A percentile compares a stretch with the other conserved stretches of the same genome.
These are phyloP conservation scores for Russula lepida DNA, from an alignment of 768 basidiomycete species.

Conservation along the genomic window DNA sequence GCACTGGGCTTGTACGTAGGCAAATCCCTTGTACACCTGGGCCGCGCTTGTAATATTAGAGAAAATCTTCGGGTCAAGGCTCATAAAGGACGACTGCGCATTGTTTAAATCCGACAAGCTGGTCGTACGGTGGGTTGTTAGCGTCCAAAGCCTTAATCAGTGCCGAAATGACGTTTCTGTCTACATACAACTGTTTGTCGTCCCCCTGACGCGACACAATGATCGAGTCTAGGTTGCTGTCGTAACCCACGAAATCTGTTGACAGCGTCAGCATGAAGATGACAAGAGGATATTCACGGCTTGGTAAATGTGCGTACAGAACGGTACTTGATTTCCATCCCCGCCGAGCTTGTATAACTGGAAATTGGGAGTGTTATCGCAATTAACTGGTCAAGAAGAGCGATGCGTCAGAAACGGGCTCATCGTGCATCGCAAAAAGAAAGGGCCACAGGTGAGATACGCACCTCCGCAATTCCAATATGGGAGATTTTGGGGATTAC, in stretches of 20 bases:
- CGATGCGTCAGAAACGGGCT: background rate
- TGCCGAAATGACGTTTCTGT: background rate
- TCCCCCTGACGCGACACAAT: constrained; percentile 55
- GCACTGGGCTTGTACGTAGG: constrained; percentile 35
- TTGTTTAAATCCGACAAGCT: background rate
- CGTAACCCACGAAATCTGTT: constrained; percentile 39
- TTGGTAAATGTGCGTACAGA: background rate
- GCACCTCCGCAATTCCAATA: background rate
- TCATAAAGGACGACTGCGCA: background rate
- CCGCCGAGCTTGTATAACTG: background rate
- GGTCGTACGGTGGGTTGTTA: background rate
- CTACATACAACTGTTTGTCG: constrained; percentile 25
- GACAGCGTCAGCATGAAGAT: background rate
- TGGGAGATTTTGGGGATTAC: background rate
- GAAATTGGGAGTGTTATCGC: background rate
- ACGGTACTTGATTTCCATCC: background rate
- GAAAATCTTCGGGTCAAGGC: background rate
- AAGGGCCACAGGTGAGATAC: background rate
- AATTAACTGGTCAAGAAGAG: background rate
- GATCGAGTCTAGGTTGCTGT: constrained; percentile 39
- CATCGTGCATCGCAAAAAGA: background rate
- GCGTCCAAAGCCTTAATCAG: background rate
- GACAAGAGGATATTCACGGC: background rate
- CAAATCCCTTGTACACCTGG: constrained; percentile 45
- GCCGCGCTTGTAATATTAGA: constrained; percentile 26